phyloP scores from a whole-genome alignment of 1,284 basidiomycete genomes.

The Megacollybia platyphylla region DNA sequence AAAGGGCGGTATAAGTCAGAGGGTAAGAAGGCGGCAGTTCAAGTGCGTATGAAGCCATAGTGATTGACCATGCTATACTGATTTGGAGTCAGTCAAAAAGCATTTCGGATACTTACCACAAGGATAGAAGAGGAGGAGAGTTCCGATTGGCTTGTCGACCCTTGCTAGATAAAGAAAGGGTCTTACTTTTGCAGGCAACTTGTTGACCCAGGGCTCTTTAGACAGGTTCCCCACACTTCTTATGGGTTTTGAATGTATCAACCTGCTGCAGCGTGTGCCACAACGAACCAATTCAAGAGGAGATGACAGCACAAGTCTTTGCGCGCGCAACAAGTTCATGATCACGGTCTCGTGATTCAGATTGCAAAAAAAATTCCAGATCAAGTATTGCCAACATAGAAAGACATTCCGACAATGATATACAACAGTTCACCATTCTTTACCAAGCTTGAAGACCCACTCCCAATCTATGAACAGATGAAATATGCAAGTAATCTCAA shows the following conservation, averaged over 20 bases:
- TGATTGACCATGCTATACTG: conserved; percentile 82
- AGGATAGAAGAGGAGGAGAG: conserved; percentile 84
- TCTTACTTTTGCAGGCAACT: conserved; percentile 38
- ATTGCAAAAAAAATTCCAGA: background rate
- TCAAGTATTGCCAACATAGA: background rate
- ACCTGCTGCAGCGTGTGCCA: background rate
- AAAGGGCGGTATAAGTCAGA: conserved; percentile 69
- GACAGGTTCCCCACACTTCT: background rate
- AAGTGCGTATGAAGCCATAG: conserved; percentile 79
- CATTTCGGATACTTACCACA: conserved; percentile 50
- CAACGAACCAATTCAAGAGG: background rate
- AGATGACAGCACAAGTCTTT: background rate
- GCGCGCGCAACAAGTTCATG: background rate
- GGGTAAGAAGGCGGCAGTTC: conserved; percentile 55
- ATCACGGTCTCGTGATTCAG: background rate
- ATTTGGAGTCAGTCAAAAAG: background rate
- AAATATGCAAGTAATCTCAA: background rate
- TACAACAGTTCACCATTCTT: conserved; percentile 50
- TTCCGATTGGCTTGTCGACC: conserved; percentile 94
- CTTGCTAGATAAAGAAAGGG: conserved; percentile 85
- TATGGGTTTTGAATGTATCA: background rate
- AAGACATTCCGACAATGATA: background rate
- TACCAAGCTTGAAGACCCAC: conserved; percentile 72
- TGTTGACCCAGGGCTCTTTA: conserved; percentile 48
- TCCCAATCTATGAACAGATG: conserved; percentile 50